A percentile compares a stretch with the other conserved stretches of the same genome.
Evolutionary conservation across 2,329 filamentous ascomycete genomes (phyloP).

Genomic region (Botrytis fragariae): DNA sequence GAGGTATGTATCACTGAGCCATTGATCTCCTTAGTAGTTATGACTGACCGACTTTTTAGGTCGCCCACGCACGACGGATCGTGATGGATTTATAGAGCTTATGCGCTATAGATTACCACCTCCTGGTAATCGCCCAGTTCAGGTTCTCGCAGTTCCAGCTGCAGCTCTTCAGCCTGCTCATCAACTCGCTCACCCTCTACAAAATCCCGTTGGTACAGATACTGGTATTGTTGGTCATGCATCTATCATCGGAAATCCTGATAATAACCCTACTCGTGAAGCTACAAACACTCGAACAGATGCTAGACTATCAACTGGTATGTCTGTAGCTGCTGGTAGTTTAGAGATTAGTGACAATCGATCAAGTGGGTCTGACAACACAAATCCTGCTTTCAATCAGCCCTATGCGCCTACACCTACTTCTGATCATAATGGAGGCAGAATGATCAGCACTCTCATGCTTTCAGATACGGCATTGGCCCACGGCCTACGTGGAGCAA

Average conservation of each 20-base stretch:
- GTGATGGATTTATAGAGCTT: background rate
- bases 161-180: background rate
- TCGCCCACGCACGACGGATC: background rate
- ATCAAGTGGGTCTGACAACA: background rate
- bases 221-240: background rate
- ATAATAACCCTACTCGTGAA: background rate
- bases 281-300: too few species aligned
- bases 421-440: background rate
- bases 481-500: background rate
- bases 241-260: background rate
- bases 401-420: too few species aligned
- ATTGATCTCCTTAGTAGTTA: background rate
- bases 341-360: too few species aligned
- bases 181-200: background rate
- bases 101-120: background rate
- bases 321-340: background rate
- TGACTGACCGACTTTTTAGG: background rate
- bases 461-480: too few species aligned
- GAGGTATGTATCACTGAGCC: background rate
- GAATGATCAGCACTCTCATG: background rate
- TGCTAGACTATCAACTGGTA: background rate
- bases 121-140: background rate
- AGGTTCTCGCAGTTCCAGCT: background rate
- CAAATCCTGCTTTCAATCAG: background rate
- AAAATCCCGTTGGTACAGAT: background rate